Evolutionary conservation across 2,329 filamentous ascomycete genomes (phyloP).

Genomic region (Penicillium sp.): DNA sequence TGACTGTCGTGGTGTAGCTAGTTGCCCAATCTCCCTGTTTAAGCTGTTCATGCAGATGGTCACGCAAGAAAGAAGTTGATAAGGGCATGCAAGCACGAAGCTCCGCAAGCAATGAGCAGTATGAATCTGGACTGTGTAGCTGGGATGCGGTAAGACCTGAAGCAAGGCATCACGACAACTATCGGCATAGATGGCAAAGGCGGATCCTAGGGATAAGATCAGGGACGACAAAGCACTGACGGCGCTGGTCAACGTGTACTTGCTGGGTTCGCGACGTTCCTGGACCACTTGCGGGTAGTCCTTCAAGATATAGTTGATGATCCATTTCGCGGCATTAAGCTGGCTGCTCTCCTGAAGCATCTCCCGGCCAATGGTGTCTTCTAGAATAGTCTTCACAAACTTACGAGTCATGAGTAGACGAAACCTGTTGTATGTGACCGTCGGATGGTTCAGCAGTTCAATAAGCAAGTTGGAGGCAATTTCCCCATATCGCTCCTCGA

Average conservation of each 20-base stretch:
- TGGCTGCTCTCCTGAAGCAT: slow-evolving; percentile 90
- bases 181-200: slow-evolving; percentile 76
- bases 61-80: slow-evolving; percentile 85
- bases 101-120: slow-evolving; percentile 81
- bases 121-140: slow-evolving; percentile 92
- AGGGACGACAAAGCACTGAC: slow-evolving; percentile 78
- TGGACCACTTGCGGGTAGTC: slow-evolving; percentile 90
- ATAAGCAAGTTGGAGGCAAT: slow-evolving; percentile 79
- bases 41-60: slow-evolving; percentile 97
- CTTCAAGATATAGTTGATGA: slow-evolving; percentile 87
- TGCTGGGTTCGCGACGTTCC: slow-evolving; percentile 83
- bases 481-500: slow-evolving; percentile 77
- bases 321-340: slow-evolving; percentile 72
- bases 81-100: slow-evolving; percentile 86
- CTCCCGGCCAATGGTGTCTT: slow-evolving; percentile 75
- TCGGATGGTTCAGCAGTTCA: slow-evolving; percentile 74
- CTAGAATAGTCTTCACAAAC: slow-evolving; percentile 79
- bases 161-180: slow-evolving; percentile 80
- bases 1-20: slow-evolving; percentile 73
- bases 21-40: slow-evolving; percentile 76
- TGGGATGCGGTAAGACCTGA: slow-evolving; percentile 89
- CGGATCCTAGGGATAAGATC: slow-evolving; percentile 77
- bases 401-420: slow-evolving; percentile 80
- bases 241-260: slow-evolving; percentile 76
- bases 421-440: slow-evolving; percentile 80